Evolutionary conservation across 2,329 filamentous ascomycete species (phyloP), one percentile per base, ranked within the genome.

Genomic region (Dichotomopilus funicola): DNA sequence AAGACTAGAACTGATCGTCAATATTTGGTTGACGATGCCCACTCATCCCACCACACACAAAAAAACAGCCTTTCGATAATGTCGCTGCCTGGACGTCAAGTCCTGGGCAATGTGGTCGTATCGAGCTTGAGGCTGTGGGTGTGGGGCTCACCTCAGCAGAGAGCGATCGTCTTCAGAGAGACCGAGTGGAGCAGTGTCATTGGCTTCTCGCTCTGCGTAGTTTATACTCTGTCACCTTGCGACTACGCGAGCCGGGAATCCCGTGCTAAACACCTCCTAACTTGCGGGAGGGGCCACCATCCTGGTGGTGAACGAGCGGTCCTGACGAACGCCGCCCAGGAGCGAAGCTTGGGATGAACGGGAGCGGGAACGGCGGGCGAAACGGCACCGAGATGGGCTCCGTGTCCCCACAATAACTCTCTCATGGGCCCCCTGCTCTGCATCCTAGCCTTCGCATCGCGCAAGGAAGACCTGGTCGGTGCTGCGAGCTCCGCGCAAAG

Each of bases 71-170:
- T 11, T 13, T 6, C 27, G 31, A 33, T 45, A 53, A 55, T 47
- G 41, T 60, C 42, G 55, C 51, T 57, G 55, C 58, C 55, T 60
- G 52, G 55, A 46, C 19, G 19, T 27, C 19, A 27, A 27, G 19
- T 27, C 19, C 19, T 35, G 45, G 12, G 9, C 31, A 9, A 36
- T 31, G 42, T 5, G 6, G 42, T 8, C 19, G 19, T 27, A 27
- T 27, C 19, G 19, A 44, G 37, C 34, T 40, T 19, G 46, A 42
- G 52, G 52, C 52, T 54, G 52, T 54, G 52, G 19, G 5, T 40
- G 51, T 37, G 52, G 38, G 52, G 38, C 33, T 11, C 11, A 46
- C 33, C 43, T 6, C 43, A 41, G 40, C 38, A 51, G 19, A 27
- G 19, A 27, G 19, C 19, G 19, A 27, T 27, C 19, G 19, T 27